Conservation (phyloP, 257 asterid genomes). For the Anisodus tanguticus region DNA sequence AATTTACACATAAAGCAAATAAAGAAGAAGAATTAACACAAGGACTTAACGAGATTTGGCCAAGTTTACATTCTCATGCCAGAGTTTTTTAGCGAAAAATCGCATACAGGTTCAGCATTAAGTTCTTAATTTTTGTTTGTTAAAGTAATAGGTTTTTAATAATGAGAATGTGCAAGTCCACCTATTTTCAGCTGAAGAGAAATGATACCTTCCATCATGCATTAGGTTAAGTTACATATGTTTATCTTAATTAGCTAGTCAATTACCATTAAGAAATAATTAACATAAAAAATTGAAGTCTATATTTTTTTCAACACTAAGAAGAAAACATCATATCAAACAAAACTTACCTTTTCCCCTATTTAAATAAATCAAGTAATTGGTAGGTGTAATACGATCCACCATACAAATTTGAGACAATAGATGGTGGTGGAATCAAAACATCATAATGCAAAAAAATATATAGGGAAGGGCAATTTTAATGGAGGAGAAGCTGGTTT, state of each 20-base stretch:
- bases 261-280: neutral
- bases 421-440: slow-evolving; percentile 36
- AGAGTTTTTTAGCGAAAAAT: too few species aligned
- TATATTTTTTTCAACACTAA: neutral
- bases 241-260: neutral
- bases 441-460: slow-evolving; percentile 16
- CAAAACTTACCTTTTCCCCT: neutral
- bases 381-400: neutral
- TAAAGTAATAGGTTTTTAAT: too few species aligned
- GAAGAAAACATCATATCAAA: slow-evolving; percentile 5
- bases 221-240: neutral
- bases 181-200: neutral
- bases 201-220: neutral
- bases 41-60: too few species aligned
- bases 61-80: too few species aligned
- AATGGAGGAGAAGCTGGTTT: slow-evolving; percentile 26
- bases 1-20: too few species aligned
- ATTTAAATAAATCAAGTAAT: neutral
- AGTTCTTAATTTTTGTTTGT: too few species aligned
- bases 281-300: neutral
- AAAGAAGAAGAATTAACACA: too few species aligned
- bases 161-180: neutral
- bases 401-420: slow-evolving; percentile 36
- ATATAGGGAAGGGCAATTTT: slow-evolving; percentile 33
- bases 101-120: neutral